Percentiles rank a stretch among this genome's conserved stretches.
These are phyloP conservation scores for Termitomyces sp. DNA, from an alignment of 768 basidiomycete genomes.

Conservation along the genomic window DNA sequence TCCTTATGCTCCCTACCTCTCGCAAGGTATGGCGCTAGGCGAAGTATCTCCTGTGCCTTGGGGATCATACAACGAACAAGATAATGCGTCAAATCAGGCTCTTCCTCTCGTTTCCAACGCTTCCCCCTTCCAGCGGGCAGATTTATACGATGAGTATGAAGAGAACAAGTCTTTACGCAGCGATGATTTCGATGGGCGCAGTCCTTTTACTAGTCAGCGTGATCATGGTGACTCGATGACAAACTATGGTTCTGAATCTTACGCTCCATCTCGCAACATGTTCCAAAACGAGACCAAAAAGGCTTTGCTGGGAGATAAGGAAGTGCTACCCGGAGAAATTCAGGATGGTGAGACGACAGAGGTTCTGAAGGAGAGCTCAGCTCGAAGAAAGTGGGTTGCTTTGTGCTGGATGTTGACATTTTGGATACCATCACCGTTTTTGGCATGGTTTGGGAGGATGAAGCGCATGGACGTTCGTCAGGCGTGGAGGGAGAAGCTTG, in stretches of 20 bases:
- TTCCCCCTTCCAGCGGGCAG: slow-evolving; percentile 75
- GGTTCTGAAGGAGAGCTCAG: slow-evolving; percentile 75
- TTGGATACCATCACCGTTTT: slow-evolving; percentile 75
- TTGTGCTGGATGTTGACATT: slow-evolving; percentile 88
- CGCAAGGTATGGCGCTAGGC: slow-evolving; percentile 39
- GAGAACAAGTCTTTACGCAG: slow-evolving; percentile 67
- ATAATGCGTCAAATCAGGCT: slow-evolving; percentile 57
- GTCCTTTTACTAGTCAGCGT: slow-evolving; percentile 68
- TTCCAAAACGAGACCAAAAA: slow-evolving; percentile 81
- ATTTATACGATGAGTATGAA: slow-evolving; percentile 70
- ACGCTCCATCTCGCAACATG: slow-evolving; percentile 94
- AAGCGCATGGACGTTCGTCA: slow-evolving; percentile 90
- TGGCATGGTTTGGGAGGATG: slow-evolving; percentile 81
- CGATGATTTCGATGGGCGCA: slow-evolving; percentile 78
- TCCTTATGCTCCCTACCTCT: slow-evolving; percentile 73
- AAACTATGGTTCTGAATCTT: slow-evolving; percentile 86
- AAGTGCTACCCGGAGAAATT: slow-evolving; percentile 77
- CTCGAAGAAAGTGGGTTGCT: slow-evolving; percentile 81
- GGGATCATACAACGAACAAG: slow-evolving; percentile 47
- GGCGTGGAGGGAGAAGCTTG: slow-evolving; percentile 97
- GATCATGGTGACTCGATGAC: slow-evolving; percentile 76
- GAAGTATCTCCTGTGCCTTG: slow-evolving; percentile 23
- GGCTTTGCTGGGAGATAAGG: slow-evolving; percentile 63
- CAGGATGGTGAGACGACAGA: slow-evolving; percentile 87
- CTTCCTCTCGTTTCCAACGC: slow-evolving; percentile 83